Conservation (phyloP, 78 protist genomes). For the Dictyostelium capitatum region DNA sequence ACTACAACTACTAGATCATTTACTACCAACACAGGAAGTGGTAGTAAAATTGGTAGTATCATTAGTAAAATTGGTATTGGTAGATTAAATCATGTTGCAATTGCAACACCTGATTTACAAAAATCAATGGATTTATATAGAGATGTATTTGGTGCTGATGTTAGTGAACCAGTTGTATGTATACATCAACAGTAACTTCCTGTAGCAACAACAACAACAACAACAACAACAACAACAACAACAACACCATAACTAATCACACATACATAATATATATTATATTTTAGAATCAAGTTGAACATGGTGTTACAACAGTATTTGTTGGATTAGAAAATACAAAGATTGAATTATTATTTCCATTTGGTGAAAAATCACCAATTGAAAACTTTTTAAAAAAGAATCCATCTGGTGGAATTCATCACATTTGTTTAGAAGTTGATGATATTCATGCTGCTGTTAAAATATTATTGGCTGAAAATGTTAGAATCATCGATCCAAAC, state of each 20-base stretch:
- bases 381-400: constrained; percentile 90
- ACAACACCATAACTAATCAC: neutral
- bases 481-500: constrained; percentile 85
- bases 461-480: constrained; percentile 45
- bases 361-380: constrained; percentile 93
- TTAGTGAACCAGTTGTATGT: constrained; percentile 88
- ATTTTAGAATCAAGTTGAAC: constrained; percentile 91
- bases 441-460: constrained; percentile 70
- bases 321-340: constrained; percentile 92
- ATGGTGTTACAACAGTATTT: constrained; percentile 96
- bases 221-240: neutral
- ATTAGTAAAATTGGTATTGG: constrained; percentile 84
- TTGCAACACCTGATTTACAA: constrained; percentile 93
- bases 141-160: constrained; percentile 90
- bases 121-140: constrained; percentile 80
- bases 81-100: constrained; percentile 95
- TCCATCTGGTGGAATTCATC: constrained; percentile 96
- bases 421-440: constrained; percentile 95
- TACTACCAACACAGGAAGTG: neutral
- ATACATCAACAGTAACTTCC: neutral
- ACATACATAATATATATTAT: neutral
- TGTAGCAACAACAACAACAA: neutral
- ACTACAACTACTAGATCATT: neutral
- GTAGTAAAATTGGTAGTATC: neutral
- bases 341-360: constrained; percentile 94